Percentiles rank a stretch among this genome's conserved stretches.
phyloP scores from a whole-genome alignment of 441 rosid genomes.

The Corymbia citriodora region DNA sequence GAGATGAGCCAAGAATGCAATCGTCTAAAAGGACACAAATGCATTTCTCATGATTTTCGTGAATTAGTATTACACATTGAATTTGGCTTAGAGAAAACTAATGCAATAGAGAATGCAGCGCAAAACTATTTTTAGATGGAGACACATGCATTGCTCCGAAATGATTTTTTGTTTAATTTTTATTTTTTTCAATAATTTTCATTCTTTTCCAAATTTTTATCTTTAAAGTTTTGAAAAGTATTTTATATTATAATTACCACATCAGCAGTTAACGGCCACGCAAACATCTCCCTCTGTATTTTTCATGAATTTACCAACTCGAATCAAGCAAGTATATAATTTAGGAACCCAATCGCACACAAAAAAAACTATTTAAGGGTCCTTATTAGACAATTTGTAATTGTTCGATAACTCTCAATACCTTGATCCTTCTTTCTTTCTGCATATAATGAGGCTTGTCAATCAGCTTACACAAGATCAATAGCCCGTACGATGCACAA shows the following conservation, averaged over 20 bases:
- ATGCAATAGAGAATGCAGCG: background rate
- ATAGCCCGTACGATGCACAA: background rate
- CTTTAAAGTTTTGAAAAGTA: no score
- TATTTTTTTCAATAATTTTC: no score
- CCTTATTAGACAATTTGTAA: background rate
- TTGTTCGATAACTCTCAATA: background rate
- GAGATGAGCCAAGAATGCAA: background rate
- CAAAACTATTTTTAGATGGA: background rate
- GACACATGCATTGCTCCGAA: background rate
- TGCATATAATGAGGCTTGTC: background rate
- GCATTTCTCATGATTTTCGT: background rate
- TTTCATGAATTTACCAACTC: background rate
- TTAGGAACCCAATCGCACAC: no score
- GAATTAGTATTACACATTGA: background rate
- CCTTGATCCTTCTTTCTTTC: background rate
- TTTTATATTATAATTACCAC: background rate
- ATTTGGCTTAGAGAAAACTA: background rate
- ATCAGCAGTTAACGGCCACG: background rate
- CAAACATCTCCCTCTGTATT: background rate
- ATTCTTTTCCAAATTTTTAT: background rate
- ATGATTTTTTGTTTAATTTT: no score
- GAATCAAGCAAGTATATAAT: no score
- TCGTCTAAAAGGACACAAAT: background rate
- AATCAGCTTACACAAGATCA: background rate
- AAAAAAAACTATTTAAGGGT: background rate